phyloP scores from a whole-genome alignment of 306 rosid species.

The Crataegus laevigata region DNA sequence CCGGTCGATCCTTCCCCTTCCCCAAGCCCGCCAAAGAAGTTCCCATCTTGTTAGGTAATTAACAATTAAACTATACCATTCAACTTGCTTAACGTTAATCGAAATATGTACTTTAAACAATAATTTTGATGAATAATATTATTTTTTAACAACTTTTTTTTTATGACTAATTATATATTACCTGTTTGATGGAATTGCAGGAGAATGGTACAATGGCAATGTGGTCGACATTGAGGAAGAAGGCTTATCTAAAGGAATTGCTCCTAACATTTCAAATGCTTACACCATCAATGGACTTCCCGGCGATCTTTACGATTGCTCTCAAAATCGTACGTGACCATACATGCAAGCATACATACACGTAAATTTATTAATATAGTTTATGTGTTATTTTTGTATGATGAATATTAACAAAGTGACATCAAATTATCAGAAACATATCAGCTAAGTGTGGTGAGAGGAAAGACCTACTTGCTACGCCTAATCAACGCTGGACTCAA shows the following conservation, averaged over 20 bases:
- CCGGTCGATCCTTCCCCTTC: conserved; percentile 26
- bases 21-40: conserved; percentile 35
- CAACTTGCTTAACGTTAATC: background rate
- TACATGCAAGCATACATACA: background rate
- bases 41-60: conserved; percentile 45
- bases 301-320: conserved; percentile 46
- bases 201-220: conserved; percentile 74
- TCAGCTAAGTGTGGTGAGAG: conserved; percentile 31
- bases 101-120: background rate
- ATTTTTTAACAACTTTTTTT: too few relatives aligned
- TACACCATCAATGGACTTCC: conserved; percentile 66
- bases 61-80: background rate
- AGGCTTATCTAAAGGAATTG: conserved; percentile 11
- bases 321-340: conserved; percentile 30
- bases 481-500: conserved; percentile 61
- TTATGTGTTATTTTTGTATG: background rate
- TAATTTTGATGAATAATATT: background rate
- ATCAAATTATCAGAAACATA: conserved; percentile 17
- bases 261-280: conserved; percentile 28
- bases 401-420: background rate
- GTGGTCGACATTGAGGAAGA: conserved; percentile 31
- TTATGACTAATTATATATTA: background rate
- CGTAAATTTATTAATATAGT: background rate
- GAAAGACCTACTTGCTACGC: conserved; percentile 49
- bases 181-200: conserved; percentile 17